Base-by-base conservation (phyloP, 371 early-diverging fungal species). In the Globomyces sp. region DNA sequence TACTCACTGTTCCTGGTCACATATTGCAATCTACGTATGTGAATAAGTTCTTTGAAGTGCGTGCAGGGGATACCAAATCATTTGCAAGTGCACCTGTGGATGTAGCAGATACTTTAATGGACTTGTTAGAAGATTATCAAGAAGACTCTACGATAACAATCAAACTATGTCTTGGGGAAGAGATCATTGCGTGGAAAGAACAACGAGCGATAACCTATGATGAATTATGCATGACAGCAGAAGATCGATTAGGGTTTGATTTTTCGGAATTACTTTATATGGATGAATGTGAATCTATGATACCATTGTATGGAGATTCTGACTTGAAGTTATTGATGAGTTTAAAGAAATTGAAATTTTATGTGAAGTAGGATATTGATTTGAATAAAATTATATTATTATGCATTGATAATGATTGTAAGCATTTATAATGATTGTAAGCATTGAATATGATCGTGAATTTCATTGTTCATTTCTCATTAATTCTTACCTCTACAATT, bases 21-120 rank as follows among this genome's bases (percentile, higher is more conserved):
- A 78, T 92, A 51, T 73, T 81, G 0, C 74, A 84, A 58, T 75
- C 82, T 61, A 66, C 74, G 0, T 71, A 85, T 50, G 81, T 89
- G 3, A 76, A 81, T 4, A 77, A 81, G 37, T 75, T 90, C 51
- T 89, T 90, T 77, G 85, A 85, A 39, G 79, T 85, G 11, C 83
- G 82, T 51, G 85, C 86, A 53, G 87, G 86, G 0, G 91, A 90
- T 72, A 74, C 83, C 36, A 88, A 89, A 58, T 85, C 81, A 39
- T 63, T 71, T 13, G 50, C 67, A 37, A 50, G 48, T 52, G 61
- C 71, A 58, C 41, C 43, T 4, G 51, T 67, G 41, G 73, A 67
- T 58, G 50, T 58, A 40, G 57, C 63, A 9, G 70, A 65, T 9
- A 73, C 73, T 36, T 67, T 77, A 9, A 69, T 75, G 66, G 78